Evolutionary conservation across 495 filamentous ascomycete species (phyloP).

Genomic region (Neurospora tetrasperma): DNA sequence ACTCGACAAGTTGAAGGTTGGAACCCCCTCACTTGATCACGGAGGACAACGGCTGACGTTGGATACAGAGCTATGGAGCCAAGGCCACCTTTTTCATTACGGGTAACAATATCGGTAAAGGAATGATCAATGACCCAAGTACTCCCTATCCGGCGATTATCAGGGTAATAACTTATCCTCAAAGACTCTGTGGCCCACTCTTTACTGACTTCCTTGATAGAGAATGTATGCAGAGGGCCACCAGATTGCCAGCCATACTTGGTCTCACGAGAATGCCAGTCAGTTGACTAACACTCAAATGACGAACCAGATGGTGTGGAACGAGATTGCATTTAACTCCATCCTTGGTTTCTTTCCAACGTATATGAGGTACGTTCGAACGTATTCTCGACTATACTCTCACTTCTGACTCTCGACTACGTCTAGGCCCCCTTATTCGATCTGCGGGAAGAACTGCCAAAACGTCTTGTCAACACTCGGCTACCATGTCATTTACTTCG

Average conservation of each 20-base stretch:
- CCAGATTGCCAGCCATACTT: conserved; percentile 77
- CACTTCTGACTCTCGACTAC: conserved; percentile 2
- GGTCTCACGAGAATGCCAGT: conserved; percentile 68
- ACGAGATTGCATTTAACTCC: conserved; percentile 70
- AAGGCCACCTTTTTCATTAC: conserved; percentile 76
- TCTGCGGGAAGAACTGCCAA: conserved; percentile 53
- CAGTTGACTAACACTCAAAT: conserved; percentile 45
- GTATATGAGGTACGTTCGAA: conserved; percentile 52
- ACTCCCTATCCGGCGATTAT: conserved; percentile 52
- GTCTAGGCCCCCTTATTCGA: conserved; percentile 61
- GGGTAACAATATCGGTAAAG: conserved; percentile 65
- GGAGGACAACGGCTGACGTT: not conserved
- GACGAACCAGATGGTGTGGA: conserved; percentile 60
- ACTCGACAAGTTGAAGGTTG: conserved; percentile 50
- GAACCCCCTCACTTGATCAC: not conserved
- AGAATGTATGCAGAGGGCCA: conserved; percentile 65
- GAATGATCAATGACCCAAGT: conserved; percentile 51
- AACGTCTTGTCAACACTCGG: conserved; percentile 53
- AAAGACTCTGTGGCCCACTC: not conserved
- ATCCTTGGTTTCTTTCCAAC: conserved; percentile 74
- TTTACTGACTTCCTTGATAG: conserved; percentile 16
- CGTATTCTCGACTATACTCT: not conserved
- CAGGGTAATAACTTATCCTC: conserved; percentile 24
- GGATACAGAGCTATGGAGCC: conserved; percentile 41
- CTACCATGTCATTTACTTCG: conserved; percentile 66